Percentiles rank a stretch among this genome's conserved stretches.
These are phyloP conservation scores for Euphorbia pulcherrima DNA, from an alignment of 345 rosid species.

Conservation along the genomic window DNA sequence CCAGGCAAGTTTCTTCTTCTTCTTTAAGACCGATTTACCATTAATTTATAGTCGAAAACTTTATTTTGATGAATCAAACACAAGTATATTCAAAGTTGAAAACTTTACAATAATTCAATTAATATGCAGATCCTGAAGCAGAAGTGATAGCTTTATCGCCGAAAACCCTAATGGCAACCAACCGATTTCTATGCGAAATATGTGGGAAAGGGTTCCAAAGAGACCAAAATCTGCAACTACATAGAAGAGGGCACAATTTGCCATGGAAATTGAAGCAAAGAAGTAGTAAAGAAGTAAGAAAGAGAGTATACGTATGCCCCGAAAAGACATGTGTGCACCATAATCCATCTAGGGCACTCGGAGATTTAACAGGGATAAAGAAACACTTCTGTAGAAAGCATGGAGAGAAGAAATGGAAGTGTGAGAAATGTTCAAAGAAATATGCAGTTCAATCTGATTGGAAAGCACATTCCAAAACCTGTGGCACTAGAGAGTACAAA, in stretches of 20 bases:
- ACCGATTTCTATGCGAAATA: slow-evolving; percentile 89
- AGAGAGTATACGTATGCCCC: slow-evolving; percentile 92
- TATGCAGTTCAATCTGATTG: slow-evolving; percentile 98
- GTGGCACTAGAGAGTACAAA: slow-evolving; percentile 94
- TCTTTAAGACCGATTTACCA: not conserved
- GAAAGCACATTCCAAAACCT: slow-evolving; percentile 96
- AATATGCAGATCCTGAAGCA: slow-evolving; percentile 81
- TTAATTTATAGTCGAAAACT: not conserved
- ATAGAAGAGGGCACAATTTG: slow-evolving; percentile 89
- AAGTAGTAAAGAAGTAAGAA: slow-evolving; percentile 64
- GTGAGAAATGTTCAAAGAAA: slow-evolving; percentile 87
- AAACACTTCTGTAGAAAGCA: slow-evolving; percentile 94
- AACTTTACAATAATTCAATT: not conserved
- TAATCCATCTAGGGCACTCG: slow-evolving; percentile 89
- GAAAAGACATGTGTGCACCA: slow-evolving; percentile 86
- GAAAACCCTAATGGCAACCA: slow-evolving; percentile 96
- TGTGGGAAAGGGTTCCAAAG: slow-evolving; percentile 97
- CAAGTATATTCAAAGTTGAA: slow-evolving; percentile 20
- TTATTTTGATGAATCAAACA: slow-evolving; percentile 6
- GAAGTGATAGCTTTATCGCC: slow-evolving; percentile 94
- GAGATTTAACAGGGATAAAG: slow-evolving; percentile 94
- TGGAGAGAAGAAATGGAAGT: slow-evolving; percentile 97
- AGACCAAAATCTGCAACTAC: slow-evolving; percentile 94
- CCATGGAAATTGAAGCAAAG: slow-evolving; percentile 99
- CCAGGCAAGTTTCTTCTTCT: slow-evolving; percentile 52